Evolutionary conservation across 129 eudicot genomes (phyloP).

Genomic region (Tagetes erecta): DNA sequence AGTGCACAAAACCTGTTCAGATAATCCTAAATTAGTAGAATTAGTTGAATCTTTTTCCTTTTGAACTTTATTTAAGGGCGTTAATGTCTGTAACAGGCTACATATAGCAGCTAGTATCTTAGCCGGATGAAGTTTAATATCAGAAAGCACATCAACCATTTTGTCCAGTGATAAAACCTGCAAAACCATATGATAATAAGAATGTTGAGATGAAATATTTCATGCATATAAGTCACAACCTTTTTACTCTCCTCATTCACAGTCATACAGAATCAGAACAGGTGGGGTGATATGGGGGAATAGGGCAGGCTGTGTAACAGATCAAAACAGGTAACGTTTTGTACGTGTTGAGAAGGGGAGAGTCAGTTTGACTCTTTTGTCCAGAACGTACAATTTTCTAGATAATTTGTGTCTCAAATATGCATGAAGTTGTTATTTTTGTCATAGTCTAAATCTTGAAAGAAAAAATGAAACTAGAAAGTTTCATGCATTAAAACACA

Average conservation of each 20-base stretch:
- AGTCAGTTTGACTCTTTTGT: neutral
- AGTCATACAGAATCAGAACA: constrained; percentile 13
- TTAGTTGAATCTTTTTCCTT: constrained; percentile 35
- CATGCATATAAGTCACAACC: constrained; percentile 10
- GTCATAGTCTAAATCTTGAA: neutral
- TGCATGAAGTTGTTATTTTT: neutral
- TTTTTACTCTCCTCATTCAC: constrained; percentile 23
- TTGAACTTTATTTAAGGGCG: constrained; percentile 37
- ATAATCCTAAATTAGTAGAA: constrained; percentile 31
- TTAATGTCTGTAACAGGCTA: constrained; percentile 49
- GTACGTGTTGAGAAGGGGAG: neutral
- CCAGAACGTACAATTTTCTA: neutral
- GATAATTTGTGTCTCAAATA: constrained; percentile 7
- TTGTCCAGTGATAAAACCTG: constrained; percentile 65
- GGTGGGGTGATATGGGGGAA: neutral
- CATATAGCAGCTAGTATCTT: constrained; percentile 57
- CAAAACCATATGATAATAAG: constrained; percentile 16
- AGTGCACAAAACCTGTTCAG: constrained; percentile 62
- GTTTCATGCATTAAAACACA: neutral
- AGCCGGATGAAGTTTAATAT: constrained; percentile 51
- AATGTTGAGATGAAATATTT: neutral
- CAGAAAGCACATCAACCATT: constrained; percentile 47
- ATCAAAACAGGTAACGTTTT: neutral
- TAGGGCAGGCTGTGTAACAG: neutral
- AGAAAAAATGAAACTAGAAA: neutral